A percentile compares a stretch with the other conserved stretches of the same genome.
phyloP scores from a whole-genome alignment of 495 filamentous ascomycete genomes.

The Niebla homalea region DNA sequence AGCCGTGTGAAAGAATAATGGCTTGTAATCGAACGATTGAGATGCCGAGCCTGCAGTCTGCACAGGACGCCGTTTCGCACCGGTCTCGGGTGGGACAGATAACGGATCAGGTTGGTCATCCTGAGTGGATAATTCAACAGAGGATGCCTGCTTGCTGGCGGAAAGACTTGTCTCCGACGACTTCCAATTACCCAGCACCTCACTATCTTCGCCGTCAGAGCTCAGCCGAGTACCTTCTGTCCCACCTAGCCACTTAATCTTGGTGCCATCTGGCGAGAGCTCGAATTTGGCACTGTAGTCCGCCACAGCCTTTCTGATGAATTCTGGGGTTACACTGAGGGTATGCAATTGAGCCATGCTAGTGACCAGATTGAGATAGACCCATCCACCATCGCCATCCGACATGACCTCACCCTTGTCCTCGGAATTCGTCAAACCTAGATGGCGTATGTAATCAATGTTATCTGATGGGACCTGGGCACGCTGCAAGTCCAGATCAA shows the following conservation, averaged over 20 bases:
- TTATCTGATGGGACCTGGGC: conserved; percentile 56
- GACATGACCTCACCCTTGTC: conserved; percentile 12
- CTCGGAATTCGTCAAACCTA: conserved; percentile 44
- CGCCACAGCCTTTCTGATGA: conserved; percentile 52
- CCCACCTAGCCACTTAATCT: conserved; percentile 63
- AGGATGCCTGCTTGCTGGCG: conserved; percentile 5
- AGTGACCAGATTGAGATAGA: conserved; percentile 68
- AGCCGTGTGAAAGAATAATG: conserved; percentile 39
- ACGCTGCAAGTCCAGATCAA: conserved; percentile 57
- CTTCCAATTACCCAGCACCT: conserved; percentile 13
- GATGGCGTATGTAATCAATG: conserved; percentile 58
- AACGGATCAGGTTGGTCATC: neutral
- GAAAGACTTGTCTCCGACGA: neutral
- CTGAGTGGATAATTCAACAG: neutral
- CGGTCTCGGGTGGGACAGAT: neutral
- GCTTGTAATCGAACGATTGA: conserved; percentile 45
- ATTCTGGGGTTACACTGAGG: conserved; percentile 49
- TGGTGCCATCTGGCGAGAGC: conserved; percentile 56
- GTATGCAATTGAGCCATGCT: conserved; percentile 59
- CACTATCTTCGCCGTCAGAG: conserved; percentile 39
- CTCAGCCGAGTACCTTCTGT: conserved; percentile 43
- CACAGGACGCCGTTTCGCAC: conserved; percentile 8
- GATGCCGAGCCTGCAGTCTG: neutral
- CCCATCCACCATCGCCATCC: conserved; percentile 46
- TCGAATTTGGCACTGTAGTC: conserved; percentile 57